Base-by-base conservation (phyloP, 1,139 yeast species). In the Taiozyma sp. region DNA sequence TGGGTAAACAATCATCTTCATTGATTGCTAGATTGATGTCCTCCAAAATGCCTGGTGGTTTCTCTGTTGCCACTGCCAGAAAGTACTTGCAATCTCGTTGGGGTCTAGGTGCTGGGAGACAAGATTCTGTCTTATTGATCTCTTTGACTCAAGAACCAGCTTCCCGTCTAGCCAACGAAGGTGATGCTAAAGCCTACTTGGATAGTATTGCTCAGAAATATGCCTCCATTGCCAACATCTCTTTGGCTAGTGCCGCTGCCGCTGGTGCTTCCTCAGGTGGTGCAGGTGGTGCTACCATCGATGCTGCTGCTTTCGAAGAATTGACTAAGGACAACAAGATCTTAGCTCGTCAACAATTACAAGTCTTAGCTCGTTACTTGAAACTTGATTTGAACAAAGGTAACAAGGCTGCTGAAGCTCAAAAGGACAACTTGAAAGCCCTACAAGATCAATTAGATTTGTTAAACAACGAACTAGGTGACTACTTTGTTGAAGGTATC, bases 1-100 rank as follows among this genome's bases (percentile, higher is more conserved):
- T 93, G 61, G 99, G 99, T 68, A 93, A 93, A 72, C 96, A 93
- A 64, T 86, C 98, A 4, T 75, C 90, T 46, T 86, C 97, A 35
- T 79, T 93, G 62, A 78, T 93, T 59, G 88, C 96, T 55, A 85
- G 97, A 73, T 79, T 93, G 66, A 86, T 91, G 76, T 85, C 98
- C 19, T 86, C 97, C 40, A 93, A 93, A 76, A 93, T 93, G 98
- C 98, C 99, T 53, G 99, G 99, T 79, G 99, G 99, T 32, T 93
- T 91, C 74, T 86, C 96, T 52, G 85, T 90, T 62, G 86, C 97
- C 56, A 74, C 79, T 58, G 96, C 96, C 49, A 86, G 97, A 77
- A 89, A 89, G 69, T 88, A 93, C 72, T 80, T 93, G 68, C 91
- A 87, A 72, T 69, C 91, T 43, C 82, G 93, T 70, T 93, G 85